A percentile compares a stretch with the other conserved stretches of the same genome.
Conservation (phyloP, 1,284 basidiomycete species). For the Moesziomyces globuligerus region DNA sequence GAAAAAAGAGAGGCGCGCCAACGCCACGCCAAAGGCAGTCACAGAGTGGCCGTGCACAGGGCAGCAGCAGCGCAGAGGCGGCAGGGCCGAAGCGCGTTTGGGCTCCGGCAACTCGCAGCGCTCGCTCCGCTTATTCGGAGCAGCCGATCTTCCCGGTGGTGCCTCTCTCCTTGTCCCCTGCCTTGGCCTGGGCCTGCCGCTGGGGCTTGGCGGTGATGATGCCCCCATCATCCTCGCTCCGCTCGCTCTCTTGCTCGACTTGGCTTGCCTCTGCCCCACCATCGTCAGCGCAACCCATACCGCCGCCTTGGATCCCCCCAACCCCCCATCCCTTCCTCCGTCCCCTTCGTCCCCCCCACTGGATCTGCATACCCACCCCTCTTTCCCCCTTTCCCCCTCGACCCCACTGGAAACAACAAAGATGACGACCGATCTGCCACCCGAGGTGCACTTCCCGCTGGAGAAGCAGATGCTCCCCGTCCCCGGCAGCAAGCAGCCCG, state of each 20-base stretch:
- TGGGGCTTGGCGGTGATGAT: too few species aligned
- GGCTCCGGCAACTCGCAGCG: too few species aligned
- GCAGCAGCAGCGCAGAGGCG: too few species aligned
- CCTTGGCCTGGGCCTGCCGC: too few species aligned
- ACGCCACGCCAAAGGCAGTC: too few species aligned
- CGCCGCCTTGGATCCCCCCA: background rate
- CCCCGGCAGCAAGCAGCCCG: constrained; percentile 50
- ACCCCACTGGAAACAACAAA: background rate
- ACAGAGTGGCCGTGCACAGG: too few species aligned
- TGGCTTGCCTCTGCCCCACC: background rate
- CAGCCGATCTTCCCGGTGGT: constrained; percentile 27
- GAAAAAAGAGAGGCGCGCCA: too few species aligned
- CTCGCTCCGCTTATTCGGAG: constrained; percentile 23
- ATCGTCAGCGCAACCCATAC: background rate
- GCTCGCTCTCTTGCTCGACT: background rate
- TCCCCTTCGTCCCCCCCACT: background rate
- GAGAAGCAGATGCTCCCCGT: constrained; percentile 62
- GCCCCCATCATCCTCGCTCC: background rate
- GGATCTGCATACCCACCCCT: background rate
- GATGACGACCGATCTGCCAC: constrained; percentile 40
- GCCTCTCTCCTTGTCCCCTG: too few species aligned
- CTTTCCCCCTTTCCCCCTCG: background rate
- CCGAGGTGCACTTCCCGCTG: constrained; percentile 34
- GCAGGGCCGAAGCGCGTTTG: too few species aligned
- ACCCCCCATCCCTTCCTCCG: background rate